phyloP scores from a whole-genome alignment of 768 basidiomycete genomes.

The Boletus rex-veris region DNA sequence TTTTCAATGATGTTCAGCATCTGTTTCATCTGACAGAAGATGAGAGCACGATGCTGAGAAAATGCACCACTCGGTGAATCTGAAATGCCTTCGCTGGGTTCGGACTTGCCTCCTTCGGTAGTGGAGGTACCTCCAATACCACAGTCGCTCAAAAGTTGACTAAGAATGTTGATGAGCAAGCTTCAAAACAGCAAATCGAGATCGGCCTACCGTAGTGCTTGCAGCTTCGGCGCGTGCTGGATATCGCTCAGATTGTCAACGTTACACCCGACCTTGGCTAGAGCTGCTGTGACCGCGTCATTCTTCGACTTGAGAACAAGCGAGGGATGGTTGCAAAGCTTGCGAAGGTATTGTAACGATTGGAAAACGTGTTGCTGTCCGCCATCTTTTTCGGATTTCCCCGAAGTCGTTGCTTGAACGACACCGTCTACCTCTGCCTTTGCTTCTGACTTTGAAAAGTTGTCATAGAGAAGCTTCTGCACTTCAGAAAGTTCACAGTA shows the following conservation, averaged over 20 bases:
- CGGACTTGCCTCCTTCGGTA: conserved; percentile 62
- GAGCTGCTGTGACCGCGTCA: conserved; percentile 53
- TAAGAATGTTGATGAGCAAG: conserved; percentile 31
- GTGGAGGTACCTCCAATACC: conserved; percentile 70
- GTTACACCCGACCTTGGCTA: conserved; percentile 52
- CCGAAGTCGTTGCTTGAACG: conserved; percentile 44
- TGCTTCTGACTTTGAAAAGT: conserved; percentile 81
- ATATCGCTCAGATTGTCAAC: conserved; percentile 64
- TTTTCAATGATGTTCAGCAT: conserved; percentile 98
- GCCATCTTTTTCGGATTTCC: conserved; percentile 35
- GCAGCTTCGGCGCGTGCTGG: conserved; percentile 88
- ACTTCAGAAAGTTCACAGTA: conserved; percentile 96
- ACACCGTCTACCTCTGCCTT: conserved; percentile 60
- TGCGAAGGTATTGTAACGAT: conserved; percentile 92
- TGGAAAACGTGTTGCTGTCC: conserved; percentile 92
- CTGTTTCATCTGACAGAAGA: conserved; percentile 99
- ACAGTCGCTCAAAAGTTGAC: conserved; percentile 92
- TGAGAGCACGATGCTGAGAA: conserved; percentile 96
- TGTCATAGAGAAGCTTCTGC: conserved; percentile 92
- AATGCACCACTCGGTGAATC: conserved; percentile 50
- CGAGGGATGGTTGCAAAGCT: conserved; percentile 96
- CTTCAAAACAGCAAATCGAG: not conserved
- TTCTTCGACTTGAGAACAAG: conserved; percentile 77
- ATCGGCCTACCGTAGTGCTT: conserved; percentile 74
- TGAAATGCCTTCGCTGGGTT: conserved; percentile 57